Conservation (phyloP, 768 basidiomycete species). For the Termitomyces sp. region DNA sequence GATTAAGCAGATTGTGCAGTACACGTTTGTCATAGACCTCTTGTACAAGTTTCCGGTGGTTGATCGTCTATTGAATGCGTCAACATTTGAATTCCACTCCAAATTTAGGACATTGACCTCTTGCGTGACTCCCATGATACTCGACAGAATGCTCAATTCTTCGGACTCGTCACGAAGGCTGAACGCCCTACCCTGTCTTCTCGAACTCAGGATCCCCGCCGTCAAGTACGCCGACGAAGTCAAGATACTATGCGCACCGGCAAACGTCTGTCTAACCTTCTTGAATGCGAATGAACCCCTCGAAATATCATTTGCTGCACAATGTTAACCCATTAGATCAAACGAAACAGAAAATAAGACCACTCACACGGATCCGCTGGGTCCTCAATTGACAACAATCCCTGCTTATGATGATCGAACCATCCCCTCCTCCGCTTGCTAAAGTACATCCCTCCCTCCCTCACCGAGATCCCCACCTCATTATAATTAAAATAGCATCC, state of each 20-base stretch:
- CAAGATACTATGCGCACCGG: slow-evolving; percentile 76
- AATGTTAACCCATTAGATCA: neutral
- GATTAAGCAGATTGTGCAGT: slow-evolving; percentile 55
- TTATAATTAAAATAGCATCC: slow-evolving; percentile 89
- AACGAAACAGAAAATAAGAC: neutral
- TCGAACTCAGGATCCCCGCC: slow-evolving; percentile 56
- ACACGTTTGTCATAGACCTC: slow-evolving; percentile 58
- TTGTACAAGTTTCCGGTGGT: slow-evolving; percentile 63
- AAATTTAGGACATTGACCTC: slow-evolving; percentile 49
- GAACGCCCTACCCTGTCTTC: slow-evolving; percentile 43
- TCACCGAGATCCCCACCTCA: slow-evolving; percentile 83
- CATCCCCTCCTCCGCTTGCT: slow-evolving; percentile 80
- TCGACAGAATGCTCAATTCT: slow-evolving; percentile 74
- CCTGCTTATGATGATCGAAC: slow-evolving; percentile 49
- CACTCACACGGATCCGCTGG: slow-evolving; percentile 81
- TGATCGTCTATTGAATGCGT: slow-evolving; percentile 50
- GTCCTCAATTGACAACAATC: slow-evolving; percentile 84
- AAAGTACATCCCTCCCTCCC: slow-evolving; percentile 87
- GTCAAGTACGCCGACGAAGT: slow-evolving; percentile 66
- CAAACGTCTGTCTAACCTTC: slow-evolving; percentile 77
- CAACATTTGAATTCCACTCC: neutral
- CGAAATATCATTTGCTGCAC: slow-evolving; percentile 87
- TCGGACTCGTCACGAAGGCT: slow-evolving; percentile 45
- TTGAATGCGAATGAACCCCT: slow-evolving; percentile 80
- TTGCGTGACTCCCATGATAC: slow-evolving; percentile 77